These are phyloP conservation scores for Auricularia cornea DNA, from an alignment of 768 basidiomycete genomes.

Conservation along the genomic window DNA sequence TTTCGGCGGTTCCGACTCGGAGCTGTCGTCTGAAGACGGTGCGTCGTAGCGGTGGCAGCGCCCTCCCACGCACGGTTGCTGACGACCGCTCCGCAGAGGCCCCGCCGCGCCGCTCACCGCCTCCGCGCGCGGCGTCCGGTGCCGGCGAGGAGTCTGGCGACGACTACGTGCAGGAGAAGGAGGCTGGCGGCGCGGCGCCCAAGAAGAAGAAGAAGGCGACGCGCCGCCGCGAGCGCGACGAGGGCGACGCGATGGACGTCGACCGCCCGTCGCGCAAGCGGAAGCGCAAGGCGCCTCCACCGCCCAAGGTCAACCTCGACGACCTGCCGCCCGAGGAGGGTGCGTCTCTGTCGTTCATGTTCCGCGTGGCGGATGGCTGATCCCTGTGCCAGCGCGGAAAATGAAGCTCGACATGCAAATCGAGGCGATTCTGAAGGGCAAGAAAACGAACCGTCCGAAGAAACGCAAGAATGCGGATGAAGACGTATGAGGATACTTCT, in stretches of 20 bases:
- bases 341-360: conserved; percentile 17
- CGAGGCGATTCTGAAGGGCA: conserved; percentile 79
- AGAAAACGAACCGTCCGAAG: conserved; percentile 54
- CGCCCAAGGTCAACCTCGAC: conserved; percentile 49
- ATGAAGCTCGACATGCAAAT: conserved; percentile 73
- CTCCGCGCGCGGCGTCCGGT: conserved; percentile 18
- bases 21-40: conserved; percentile 71
- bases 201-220: conserved; percentile 22
- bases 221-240: conserved; percentile 18
- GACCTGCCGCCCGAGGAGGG: conserved; percentile 75
- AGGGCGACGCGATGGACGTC: conserved; percentile 24
- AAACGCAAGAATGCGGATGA: conserved; percentile 69
- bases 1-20: conserved; percentile 78
- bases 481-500: conserved; percentile 36
- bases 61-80: not conserved
- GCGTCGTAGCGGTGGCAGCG: conserved; percentile 3
- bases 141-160: conserved; percentile 38
- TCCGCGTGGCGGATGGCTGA: not conserved
- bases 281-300: conserved; percentile 41
- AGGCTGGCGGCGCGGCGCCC: conserved; percentile 2
- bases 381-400: conserved; percentile 51
- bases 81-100: not conserved
- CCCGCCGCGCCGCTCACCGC: not conserved
- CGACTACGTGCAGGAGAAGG: conserved; percentile 38
- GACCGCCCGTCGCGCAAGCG: conserved; percentile 38